Evolutionary conservation across 2,329 filamentous ascomycete species (phyloP), one percentile per base, ranked within the genome.

Genomic region (Pseudocercospora crystallina): DNA sequence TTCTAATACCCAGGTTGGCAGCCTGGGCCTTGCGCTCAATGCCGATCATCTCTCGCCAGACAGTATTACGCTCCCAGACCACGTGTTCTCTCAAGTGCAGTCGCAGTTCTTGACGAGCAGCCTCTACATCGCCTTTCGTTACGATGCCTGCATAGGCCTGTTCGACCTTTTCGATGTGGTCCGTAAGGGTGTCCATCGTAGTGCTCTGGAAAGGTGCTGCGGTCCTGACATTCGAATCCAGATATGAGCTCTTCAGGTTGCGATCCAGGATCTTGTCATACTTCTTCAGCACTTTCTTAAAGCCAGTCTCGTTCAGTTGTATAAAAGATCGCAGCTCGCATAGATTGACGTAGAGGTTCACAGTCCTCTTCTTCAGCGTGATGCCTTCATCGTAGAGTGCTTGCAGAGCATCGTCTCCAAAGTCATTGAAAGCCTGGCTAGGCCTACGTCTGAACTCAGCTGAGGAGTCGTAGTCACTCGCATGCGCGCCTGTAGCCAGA

Each of bases 11-110:
- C 58, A 99, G 80, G 61, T 92, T 94, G 8, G 92, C 92, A 8
- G 94, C 95, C 72, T 97, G 92, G 1, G 90, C 90, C 67, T 95
- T 91, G 15, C 94, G 82, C 74, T 99, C 95, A 61, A 99, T 92
- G 46, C 92, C 94, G 68, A 99, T 99, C 83, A 99, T 94, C 64
- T 99, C 94, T 73, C 95, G 80, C 94, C 94, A 99, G 13, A 99
- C 94, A 0, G 94, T 99, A 67, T 99, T 99, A 50, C 94, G 83
- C 70, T 99, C 95, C 95, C 94, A 99, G 0, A 97, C 92, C 14
- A 99, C 91, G 69, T 99, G 94, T 72, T 99, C 95, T 50, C 94
- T 80, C 20, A 99, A 80, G 66, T 99, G 91, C 29, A 96, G 82
- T 47, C 94, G 83, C 50, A 99, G 77, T 66, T 97, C 94, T 60